phyloP scores from a whole-genome alignment of 768 basidiomycete species.

The Boletus speciosus region DNA sequence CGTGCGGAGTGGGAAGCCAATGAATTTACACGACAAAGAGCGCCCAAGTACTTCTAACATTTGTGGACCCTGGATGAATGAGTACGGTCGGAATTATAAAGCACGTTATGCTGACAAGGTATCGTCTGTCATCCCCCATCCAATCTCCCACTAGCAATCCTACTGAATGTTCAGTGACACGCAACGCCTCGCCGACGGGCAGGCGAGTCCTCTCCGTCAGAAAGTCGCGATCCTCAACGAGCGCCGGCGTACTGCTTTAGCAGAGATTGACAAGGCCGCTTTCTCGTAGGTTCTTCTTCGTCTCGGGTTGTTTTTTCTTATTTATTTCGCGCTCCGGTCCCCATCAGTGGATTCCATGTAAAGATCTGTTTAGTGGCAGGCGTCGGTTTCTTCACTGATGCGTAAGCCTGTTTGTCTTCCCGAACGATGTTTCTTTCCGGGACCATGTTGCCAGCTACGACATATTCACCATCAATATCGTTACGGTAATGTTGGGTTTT shows the following conservation, averaged over 20 bases:
- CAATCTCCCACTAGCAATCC: neutral
- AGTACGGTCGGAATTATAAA: neutral
- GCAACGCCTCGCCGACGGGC: neutral
- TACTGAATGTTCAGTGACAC: neutral
- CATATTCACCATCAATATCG: slow-evolving; percentile 86
- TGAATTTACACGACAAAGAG: neutral
- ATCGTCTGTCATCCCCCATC: neutral
- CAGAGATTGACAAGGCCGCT: neutral
- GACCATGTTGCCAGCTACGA: slow-evolving; percentile 45
- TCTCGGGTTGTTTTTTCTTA: neutral
- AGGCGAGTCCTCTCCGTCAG: neutral
- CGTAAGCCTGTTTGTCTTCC: slow-evolving; percentile 36
- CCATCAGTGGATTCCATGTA: slow-evolving; percentile 69
- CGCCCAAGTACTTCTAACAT: neutral
- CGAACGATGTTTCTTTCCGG: neutral
- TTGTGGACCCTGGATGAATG: neutral
- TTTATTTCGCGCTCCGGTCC: neutral
- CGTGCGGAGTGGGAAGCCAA: neutral
- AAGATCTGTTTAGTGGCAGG: slow-evolving; percentile 66
- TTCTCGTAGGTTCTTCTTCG: neutral
- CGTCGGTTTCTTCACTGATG: slow-evolving; percentile 87
- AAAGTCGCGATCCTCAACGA: neutral
- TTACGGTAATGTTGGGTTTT: slow-evolving; percentile 74
- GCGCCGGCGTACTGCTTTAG: slow-evolving; percentile 1
- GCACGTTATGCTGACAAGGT: neutral